These are phyloP conservation scores for Colletotrichum godetiae DNA, from an alignment of 2,329 filamentous ascomycete species.

Conservation along the genomic window DNA sequence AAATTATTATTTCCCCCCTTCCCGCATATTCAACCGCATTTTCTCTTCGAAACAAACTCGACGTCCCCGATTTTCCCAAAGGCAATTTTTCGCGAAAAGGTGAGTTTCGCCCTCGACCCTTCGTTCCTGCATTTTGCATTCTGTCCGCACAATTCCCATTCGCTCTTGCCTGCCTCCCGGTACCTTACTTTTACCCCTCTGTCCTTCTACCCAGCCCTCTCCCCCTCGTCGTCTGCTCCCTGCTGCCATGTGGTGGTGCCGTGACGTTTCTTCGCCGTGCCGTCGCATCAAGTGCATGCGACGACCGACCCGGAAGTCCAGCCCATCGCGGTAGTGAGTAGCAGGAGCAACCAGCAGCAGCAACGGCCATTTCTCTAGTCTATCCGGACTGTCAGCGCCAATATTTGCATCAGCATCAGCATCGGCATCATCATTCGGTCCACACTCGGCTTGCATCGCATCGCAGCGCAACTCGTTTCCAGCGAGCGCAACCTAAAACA, in stretches of 20 bases:
- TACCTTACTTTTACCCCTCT: not conserved
- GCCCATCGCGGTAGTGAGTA: not conserved
- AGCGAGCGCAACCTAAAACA: not conserved
- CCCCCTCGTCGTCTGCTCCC: not conserved
- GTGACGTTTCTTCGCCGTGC: not conserved
- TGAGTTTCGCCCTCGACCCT: conserved; percentile 24
- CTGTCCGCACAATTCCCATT: not conserved
- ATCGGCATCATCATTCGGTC: not conserved
- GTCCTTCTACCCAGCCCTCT: not conserved
- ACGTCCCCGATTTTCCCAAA: conserved; percentile 13
- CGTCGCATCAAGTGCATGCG: conserved; percentile 14
- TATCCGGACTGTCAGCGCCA: not conserved
- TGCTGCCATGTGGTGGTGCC: conserved; percentile 8
- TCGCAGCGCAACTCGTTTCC: not conserved
- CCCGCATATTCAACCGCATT: conserved; percentile 19
- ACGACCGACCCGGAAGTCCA: not conserved
- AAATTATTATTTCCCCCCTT: conserved; percentile 27
- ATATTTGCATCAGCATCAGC: not conserved
- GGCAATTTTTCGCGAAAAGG: conserved; percentile 32
- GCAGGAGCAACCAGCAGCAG: not conserved
- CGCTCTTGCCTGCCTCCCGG: not conserved
- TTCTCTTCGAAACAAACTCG: conserved; percentile 20
- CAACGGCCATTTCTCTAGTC: not conserved
- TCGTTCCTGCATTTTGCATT: conserved; percentile 16
- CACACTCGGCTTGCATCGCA: not conserved